Conservation (phyloP, 2,329 filamentous ascomycete species). For the Dissoconium aciculare region DNA sequence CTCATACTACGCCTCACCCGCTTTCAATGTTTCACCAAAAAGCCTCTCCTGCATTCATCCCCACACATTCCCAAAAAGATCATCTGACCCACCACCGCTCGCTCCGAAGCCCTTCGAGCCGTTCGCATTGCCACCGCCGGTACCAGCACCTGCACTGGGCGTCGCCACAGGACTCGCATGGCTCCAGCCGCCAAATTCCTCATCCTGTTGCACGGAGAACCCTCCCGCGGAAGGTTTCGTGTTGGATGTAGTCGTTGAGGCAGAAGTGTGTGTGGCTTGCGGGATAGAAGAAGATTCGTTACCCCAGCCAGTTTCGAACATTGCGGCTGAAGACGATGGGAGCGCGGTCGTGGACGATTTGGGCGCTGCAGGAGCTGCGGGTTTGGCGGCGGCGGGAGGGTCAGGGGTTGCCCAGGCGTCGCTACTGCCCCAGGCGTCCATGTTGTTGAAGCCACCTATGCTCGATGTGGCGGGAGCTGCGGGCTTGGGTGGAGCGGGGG, state of each 20-base stretch:
- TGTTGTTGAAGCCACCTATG: constrained; percentile 31
- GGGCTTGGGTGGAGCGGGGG: constrained; percentile 28
- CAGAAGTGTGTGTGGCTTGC: constrained; percentile 21
- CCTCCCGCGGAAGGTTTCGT: too few species aligned
- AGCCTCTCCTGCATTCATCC: too few species aligned
- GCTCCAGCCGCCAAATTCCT: constrained; percentile 93
- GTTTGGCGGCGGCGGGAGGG: constrained; percentile 28
- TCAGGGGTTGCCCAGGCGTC: constrained; percentile 67
- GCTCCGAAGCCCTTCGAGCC: too few species aligned
- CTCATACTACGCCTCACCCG: too few species aligned
- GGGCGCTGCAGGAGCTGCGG: constrained; percentile 23
- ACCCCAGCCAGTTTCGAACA: constrained; percentile 42
- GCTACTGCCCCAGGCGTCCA: constrained; percentile 69
- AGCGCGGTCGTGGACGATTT: constrained; percentile 31
- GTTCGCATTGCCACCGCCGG: constrained; percentile 34
- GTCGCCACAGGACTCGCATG: constrained; percentile 43
- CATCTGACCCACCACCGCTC: constrained; percentile 49
- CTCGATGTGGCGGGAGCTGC: constrained; percentile 21
- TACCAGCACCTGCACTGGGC: constrained; percentile 27
- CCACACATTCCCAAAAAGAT: constrained; percentile 95
- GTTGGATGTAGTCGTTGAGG: constrained; percentile 9
- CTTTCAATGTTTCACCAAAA: too few species aligned
- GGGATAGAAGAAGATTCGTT: constrained; percentile 40
- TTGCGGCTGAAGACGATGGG: constrained; percentile 9
- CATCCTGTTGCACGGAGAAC: constrained; percentile 59